Base-by-base conservation (phyloP, 768 basidiomycete species). In the Phanerochaete sordida region DNA sequence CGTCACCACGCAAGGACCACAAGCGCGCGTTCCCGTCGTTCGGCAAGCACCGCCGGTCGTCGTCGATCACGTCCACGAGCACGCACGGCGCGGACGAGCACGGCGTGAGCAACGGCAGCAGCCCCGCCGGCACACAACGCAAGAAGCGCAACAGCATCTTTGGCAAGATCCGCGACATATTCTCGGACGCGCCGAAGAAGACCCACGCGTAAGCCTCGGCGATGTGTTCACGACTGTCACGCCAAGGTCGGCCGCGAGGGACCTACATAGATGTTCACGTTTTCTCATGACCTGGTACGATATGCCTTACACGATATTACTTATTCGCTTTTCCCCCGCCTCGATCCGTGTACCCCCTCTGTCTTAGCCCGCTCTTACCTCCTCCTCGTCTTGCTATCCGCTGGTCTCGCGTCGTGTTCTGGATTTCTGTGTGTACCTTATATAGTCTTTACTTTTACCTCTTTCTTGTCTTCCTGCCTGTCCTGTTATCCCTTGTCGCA, bases 141-240 rank as follows among this genome's bases (percentile, higher is more conserved):
- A 64, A 63, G 65, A 71, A 71, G 65, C 67, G 72, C 39, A 68
- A 52, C 49, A 70, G 70, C 56, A 49, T 74, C 59, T 72, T 74
- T 57, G 71, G 69, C 43, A 70, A 69, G 68, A 62, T 74, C 56
- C 72, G 69, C 63, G 64, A 64, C 39, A 62, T 70, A 26, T 73
- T 74, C 64, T 37, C 52, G 31, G 58, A 63, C 51, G 48, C 58
- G 23, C 57, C 13, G 11, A 46, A 58, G 43, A 35, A 37, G 43
- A 43, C 39, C 8, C 39, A 53, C 33, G 52, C 44, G 59, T 49
- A 56, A 28, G 43, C 28, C 44, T 13, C 21, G 15, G 28, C 11
- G 21, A 28, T 3, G 37, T 44, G 12, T 11, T 24, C 19, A 43
- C 39, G 39, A 43, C 39, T 19, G 19, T 12, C 19, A 43, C 19